Percentiles rank a stretch among this genome's conserved stretches.
These are phyloP conservation scores for Polytolypa hystricis DNA, from an alignment of 2,329 filamentous ascomycete species.

Conservation along the genomic window DNA sequence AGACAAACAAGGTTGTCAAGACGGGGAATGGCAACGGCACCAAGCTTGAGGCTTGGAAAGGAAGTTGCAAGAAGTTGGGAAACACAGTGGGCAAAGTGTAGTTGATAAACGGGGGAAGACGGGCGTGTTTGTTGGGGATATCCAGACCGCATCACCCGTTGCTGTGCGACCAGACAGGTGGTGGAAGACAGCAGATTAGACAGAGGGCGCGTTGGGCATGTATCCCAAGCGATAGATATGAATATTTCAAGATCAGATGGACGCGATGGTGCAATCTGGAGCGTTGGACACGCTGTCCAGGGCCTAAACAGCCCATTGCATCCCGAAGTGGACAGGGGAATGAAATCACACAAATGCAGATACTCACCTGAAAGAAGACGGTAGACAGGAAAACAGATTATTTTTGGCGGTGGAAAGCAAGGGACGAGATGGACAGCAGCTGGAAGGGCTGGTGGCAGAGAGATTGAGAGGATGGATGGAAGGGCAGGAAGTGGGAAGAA, in stretches of 20 bases:
- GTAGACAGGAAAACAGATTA: neutral
- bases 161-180: neutral
- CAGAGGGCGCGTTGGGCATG: too few relatives aligned
- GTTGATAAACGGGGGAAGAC: neutral
- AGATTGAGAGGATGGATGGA: neutral
- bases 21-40: too few relatives aligned
- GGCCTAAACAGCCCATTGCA: neutral
- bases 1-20: too few relatives aligned
- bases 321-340: neutral
- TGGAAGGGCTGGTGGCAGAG: neutral
- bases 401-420: neutral
- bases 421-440: neutral
- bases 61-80: neutral
- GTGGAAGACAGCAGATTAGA: neutral
- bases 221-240: too few relatives aligned
- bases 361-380: neutral
- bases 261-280: neutral
- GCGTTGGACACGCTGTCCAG: neutral
- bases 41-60: too few relatives aligned
- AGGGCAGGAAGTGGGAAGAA: neutral
- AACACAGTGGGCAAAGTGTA: neutral
- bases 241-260: neutral
- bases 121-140: neutral
- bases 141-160: constrained; percentile 3
- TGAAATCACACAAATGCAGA: constrained; percentile 3